Evolutionary conservation across 257 asterid genomes (phyloP).

Genomic region (Petunia axillaris): DNA sequence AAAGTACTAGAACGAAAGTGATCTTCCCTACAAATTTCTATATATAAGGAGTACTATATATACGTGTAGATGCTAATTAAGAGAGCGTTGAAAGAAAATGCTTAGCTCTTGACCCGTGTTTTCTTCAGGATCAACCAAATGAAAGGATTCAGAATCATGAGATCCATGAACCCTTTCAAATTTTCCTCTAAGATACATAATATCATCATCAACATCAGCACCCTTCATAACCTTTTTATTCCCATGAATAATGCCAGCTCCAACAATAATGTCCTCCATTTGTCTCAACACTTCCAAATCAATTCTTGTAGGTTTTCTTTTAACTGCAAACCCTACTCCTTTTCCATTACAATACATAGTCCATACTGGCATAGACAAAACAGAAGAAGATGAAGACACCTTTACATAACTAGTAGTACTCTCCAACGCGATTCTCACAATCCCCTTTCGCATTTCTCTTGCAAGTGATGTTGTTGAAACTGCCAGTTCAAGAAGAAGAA

Average conservation of each 20-base stretch:
- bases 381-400: not conserved
- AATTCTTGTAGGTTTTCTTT: constrained; percentile 36
- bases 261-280: constrained; percentile 48
- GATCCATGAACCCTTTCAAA: constrained; percentile 55
- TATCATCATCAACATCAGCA: constrained; percentile 33
- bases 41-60: not conserved
- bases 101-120: constrained; percentile 59
- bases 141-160: constrained; percentile 55
- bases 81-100: constrained; percentile 52
- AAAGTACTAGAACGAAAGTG: not conserved
- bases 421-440: constrained; percentile 53
- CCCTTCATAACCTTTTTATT: constrained; percentile 14
- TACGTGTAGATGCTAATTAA: not conserved
- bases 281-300: constrained; percentile 43
- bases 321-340: constrained; percentile 53
- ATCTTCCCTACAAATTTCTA: too few relatives aligned
- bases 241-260: constrained; percentile 49
- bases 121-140: constrained; percentile 64
- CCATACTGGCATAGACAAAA: constrained; percentile 57
- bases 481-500: constrained; percentile 60
- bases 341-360: constrained; percentile 61
- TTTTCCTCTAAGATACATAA: constrained; percentile 60
- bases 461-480: constrained; percentile 59
- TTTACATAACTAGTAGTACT: constrained; percentile 13
- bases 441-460: constrained; percentile 59